phyloP scores from a whole-genome alignment of 129 eudicot genomes.

The Smallanthus sonchifolius region DNA sequence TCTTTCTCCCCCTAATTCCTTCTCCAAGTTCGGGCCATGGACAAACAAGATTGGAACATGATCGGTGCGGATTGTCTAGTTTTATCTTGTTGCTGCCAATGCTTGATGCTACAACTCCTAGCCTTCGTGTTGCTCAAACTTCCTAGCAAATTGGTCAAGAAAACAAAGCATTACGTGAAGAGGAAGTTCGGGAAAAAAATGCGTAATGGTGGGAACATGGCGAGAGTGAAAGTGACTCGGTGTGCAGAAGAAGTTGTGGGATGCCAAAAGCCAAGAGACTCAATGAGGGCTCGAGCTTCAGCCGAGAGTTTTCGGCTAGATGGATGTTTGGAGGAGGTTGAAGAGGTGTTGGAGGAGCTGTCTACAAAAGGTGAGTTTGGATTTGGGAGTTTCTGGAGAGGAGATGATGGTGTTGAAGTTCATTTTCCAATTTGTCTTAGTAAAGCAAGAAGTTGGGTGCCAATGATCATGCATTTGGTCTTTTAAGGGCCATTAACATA shows the following conservation, averaged over 20 bases:
- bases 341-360: conserved; percentile 62
- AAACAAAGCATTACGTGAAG: conserved; percentile 42
- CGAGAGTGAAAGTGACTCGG: conserved; percentile 24
- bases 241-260: conserved; percentile 30
- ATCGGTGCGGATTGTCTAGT: conserved; percentile 78
- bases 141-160: conserved; percentile 51
- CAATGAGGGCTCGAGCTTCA: conserved; percentile 20
- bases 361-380: conserved; percentile 70
- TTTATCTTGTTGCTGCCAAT: conserved; percentile 86
- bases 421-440: conserved; percentile 33
- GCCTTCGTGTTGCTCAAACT: conserved; percentile 58
- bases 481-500: conserved; percentile 9
- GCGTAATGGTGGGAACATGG: conserved; percentile 24
- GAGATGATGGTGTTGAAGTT: conserved; percentile 30
- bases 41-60: conserved; percentile 50
- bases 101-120: conserved; percentile 63
- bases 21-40: conserved; percentile 46
- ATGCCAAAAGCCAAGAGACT: conserved; percentile 22
- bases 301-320: conserved; percentile 23
- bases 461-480: conserved; percentile 39
- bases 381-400: conserved; percentile 88
- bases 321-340: conserved; percentile 63
- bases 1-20: neutral
- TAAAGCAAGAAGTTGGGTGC: conserved; percentile 28
- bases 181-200: conserved; percentile 37